Evolutionary conservation across 768 basidiomycete species (phyloP).

Genomic region (Lepiota venenata): DNA sequence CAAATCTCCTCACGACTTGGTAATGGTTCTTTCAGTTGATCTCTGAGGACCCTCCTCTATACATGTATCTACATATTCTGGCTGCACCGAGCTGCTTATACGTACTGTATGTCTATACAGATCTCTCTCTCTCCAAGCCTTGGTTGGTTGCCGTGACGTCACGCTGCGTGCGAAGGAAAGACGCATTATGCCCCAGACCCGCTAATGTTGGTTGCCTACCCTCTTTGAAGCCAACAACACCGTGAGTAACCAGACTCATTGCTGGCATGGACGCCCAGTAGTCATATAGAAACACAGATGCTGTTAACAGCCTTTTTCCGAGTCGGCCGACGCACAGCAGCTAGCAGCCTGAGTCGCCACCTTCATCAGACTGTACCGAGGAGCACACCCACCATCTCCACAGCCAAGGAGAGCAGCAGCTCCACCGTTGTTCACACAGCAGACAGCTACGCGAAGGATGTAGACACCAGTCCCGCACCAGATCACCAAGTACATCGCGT

Average conservation of each 20-base stretch:
- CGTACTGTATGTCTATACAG: slow-evolving; percentile 6
- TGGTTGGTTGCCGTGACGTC: slow-evolving; percentile 3
- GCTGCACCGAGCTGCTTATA: not conserved
- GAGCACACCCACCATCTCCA: not conserved
- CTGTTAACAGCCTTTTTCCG: not conserved
- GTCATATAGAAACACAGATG: not conserved
- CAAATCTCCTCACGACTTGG: not conserved
- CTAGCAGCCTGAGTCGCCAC: not conserved
- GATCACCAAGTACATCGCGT: slow-evolving; percentile 19
- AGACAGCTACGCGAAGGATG: slow-evolving; percentile 20
- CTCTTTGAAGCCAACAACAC: not conserved
- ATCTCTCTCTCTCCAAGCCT: not conserved
- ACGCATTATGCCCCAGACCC: not conserved
- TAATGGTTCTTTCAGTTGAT: slow-evolving; percentile 1
- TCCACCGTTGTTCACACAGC: slow-evolving; percentile 11
- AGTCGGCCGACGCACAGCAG: not conserved
- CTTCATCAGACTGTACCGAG: not conserved
- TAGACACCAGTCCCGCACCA: slow-evolving; percentile 15
- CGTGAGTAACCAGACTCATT: not conserved
- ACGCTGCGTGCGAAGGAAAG: slow-evolving; percentile 11
- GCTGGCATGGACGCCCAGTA: too few species aligned
- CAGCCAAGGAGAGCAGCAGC: not conserved
- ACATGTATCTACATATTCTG: slow-evolving; percentile 1
- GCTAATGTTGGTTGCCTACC: not conserved
- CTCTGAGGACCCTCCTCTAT: not conserved